Evolutionary conservation across 345 rosid species (phyloP).

Genomic region (Eucalyptus pauciflora): DNA sequence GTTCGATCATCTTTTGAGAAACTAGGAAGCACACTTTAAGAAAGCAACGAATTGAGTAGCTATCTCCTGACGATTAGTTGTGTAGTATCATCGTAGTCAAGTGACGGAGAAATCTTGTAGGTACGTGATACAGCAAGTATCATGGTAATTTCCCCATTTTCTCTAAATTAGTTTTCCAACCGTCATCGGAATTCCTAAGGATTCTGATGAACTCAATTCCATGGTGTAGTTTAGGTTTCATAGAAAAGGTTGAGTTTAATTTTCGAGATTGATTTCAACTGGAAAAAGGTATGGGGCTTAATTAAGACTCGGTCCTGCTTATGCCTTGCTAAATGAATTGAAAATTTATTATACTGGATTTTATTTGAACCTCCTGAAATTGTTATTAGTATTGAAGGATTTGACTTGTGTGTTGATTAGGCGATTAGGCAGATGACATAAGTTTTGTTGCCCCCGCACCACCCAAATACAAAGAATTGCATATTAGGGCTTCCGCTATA

Average conservation of each 20-base stretch:
- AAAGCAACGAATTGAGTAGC: background rate
- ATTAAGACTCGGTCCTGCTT: background rate
- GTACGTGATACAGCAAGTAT: background rate
- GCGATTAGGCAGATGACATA: background rate
- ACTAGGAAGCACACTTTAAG: background rate
- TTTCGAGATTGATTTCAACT: background rate
- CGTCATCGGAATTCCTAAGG: background rate
- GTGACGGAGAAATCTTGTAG: background rate
- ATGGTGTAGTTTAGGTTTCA: background rate
- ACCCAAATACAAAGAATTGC: background rate
- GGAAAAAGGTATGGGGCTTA: background rate
- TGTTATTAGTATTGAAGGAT: background rate
- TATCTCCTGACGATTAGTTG: background rate
- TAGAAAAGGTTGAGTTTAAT: background rate
- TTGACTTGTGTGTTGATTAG: background rate
- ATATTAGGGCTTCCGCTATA: background rate
- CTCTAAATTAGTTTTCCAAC: background rate
- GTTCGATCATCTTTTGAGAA: background rate
- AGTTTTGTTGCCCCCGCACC: background rate
- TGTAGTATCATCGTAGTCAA: background rate
- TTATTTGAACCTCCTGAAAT: background rate
- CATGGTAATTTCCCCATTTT: background rate
- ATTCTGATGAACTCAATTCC: background rate
- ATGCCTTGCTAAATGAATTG: background rate
- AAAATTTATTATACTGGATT: background rate